Conservation (phyloP, 805 yeast species). For the Pichia eremophila region DNA sequence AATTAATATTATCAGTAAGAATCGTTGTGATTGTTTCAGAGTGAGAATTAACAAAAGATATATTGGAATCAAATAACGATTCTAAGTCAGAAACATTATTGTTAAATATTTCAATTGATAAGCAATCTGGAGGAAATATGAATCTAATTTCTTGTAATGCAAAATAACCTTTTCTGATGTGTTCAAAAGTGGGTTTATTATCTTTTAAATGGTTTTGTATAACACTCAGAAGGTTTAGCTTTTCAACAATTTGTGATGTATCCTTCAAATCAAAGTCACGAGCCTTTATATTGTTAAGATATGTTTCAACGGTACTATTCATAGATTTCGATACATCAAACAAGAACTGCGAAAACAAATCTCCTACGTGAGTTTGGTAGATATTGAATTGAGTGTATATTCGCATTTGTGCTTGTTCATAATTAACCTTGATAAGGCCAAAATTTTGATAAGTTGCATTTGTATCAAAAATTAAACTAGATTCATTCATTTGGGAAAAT, state of each 20-base stretch:
- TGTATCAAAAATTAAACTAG: conserved; percentile 42
- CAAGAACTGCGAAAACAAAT: background rate
- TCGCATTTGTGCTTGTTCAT: conserved; percentile 43
- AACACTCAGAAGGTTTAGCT: conserved; percentile 32
- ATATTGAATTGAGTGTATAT: conserved; percentile 40
- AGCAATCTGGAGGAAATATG: conserved; percentile 9
- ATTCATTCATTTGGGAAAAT: conserved; percentile 33
- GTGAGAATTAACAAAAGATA: background rate
- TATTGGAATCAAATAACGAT: too few species aligned
- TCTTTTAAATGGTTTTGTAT: conserved; percentile 11
- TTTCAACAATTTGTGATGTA: conserved; percentile 18
- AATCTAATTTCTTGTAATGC: conserved; percentile 31
- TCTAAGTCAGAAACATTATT: too few species aligned
- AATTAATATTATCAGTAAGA: conserved; percentile 3
- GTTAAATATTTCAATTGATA: too few species aligned
- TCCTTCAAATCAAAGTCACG: background rate
- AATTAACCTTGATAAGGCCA: conserved; percentile 37
- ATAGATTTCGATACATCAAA: background rate
- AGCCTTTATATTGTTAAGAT: background rate
- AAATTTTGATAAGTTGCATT: conserved; percentile 30
- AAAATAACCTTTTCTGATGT: conserved; percentile 20
- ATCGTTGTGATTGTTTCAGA: conserved; percentile 2
- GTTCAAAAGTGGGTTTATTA: conserved; percentile 5
- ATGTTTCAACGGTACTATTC: background rate
- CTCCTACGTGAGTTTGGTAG: conserved; percentile 34